A percentile compares a stretch with the other conserved stretches of the same genome.
Evolutionary conservation across 73 alveolate genomes (phyloP).

Genomic region (Tetrahymena malaccensis): DNA sequence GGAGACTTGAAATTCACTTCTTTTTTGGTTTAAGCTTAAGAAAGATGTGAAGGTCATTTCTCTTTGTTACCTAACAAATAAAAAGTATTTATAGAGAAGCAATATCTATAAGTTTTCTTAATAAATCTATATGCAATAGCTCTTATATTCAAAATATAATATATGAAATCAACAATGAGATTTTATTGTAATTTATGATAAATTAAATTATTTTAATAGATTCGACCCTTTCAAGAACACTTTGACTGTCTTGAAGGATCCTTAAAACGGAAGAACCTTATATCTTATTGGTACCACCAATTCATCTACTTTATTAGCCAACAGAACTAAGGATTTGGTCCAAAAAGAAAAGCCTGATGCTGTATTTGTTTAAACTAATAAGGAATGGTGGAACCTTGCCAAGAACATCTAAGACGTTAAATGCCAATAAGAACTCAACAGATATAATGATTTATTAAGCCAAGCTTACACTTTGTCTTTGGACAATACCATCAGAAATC

Average conservation of each 20-base stretch:
- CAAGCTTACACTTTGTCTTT: conserved; percentile 40
- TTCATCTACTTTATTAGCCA: conserved; percentile 64
- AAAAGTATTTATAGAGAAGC: neutral
- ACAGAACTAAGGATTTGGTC: conserved; percentile 65
- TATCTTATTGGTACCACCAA: conserved; percentile 74
- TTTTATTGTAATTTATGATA: neutral
- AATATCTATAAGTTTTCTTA: neutral
- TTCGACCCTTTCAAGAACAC: conserved; percentile 39
- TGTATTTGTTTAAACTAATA: conserved; percentile 57
- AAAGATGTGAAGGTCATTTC: neutral
- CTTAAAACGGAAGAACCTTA: conserved; percentile 51
- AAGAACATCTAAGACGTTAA: conserved; percentile 47
- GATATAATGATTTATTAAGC: conserved; percentile 32
- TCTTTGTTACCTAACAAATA: neutral
- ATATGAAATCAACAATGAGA: neutral
- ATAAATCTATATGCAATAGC: neutral
- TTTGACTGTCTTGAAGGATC: conserved; percentile 38
- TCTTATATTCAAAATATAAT: neutral
- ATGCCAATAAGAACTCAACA: conserved; percentile 61
- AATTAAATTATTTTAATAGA: neutral
- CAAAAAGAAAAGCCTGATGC: conserved; percentile 67
- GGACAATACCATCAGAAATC: conserved; percentile 44
- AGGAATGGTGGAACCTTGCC: conserved; percentile 68
- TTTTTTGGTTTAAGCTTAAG: neutral
- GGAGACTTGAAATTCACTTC: neutral